Conservation (phyloP, 257 asterid species). For the Lavandula angustifolia region DNA sequence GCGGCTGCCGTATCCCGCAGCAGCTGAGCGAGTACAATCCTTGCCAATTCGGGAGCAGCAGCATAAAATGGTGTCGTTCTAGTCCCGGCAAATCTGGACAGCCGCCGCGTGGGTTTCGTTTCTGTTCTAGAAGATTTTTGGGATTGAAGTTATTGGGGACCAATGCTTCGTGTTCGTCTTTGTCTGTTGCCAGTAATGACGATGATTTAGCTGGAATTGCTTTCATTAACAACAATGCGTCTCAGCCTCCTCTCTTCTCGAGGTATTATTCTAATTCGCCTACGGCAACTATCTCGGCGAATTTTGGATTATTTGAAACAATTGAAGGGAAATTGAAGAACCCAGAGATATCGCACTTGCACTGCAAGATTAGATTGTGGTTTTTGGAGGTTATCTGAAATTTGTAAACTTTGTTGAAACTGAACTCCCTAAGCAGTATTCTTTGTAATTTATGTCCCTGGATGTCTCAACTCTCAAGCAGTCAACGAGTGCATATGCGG, state of each 20-base stretch:
- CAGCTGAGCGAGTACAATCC: slow-evolving; percentile 46
- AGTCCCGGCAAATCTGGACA: slow-evolving; percentile 14
- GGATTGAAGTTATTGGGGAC: slow-evolving; percentile 31
- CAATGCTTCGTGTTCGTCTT: slow-evolving; percentile 34
- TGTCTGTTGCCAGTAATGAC: slow-evolving; percentile 29
- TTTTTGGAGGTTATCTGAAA: slow-evolving; percentile 4
- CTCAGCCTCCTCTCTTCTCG: slow-evolving; percentile 36
- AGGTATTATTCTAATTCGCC: slow-evolving; percentile 40
- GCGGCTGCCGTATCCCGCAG: slow-evolving; percentile 46
- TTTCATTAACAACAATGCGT: slow-evolving; percentile 26
- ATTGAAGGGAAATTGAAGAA: too few relatives aligned
- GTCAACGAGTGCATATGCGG: slow-evolving; percentile 12
- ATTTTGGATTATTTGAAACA: background rate
- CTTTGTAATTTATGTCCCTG: background rate
- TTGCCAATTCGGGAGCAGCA: slow-evolving; percentile 39
- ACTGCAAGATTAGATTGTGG: too few relatives aligned
- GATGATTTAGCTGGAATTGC: slow-evolving; percentile 35
- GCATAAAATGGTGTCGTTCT: slow-evolving; percentile 22
- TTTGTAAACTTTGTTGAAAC: background rate
- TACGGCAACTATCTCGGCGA: background rate
- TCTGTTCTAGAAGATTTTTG: slow-evolving; percentile 27
- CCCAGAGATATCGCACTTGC: too few relatives aligned
- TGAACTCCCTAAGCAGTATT: background rate
- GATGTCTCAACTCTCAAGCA: background rate
- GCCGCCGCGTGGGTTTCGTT: slow-evolving; percentile 32